phyloP scores from a whole-genome alignment of 192 early-diverging fungal genomes.

The Podila verticillata region DNA sequence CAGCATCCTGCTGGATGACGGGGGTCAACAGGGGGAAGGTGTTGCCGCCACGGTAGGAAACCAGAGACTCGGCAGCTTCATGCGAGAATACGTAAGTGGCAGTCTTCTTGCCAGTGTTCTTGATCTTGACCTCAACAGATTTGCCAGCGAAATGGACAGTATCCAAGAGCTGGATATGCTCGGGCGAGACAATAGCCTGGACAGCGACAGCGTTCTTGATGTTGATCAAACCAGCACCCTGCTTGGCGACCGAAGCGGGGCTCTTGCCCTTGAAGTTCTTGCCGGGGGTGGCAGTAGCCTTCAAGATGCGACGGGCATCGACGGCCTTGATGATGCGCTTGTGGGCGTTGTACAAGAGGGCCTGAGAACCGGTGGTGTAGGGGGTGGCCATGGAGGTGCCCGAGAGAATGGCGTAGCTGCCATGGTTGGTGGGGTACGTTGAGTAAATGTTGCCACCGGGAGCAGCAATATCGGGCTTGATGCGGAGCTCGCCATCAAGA shows the following conservation, averaged over 20 bases:
- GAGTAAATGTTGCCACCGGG: constrained; percentile 79
- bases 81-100: constrained; percentile 52
- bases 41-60: constrained; percentile 43
- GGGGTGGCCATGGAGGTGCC: constrained; percentile 90
- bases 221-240: constrained; percentile 83
- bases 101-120: constrained; percentile 46
- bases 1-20: constrained; percentile 23
- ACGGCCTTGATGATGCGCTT: constrained; percentile 13
- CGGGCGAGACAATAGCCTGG: constrained; percentile 62
- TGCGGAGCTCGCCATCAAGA: constrained; percentile 65
- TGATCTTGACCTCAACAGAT: constrained; percentile 49
- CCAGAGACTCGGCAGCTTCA: constrained; percentile 47
- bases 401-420: constrained; percentile 55
- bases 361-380: constrained; percentile 74
- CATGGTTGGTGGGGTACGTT: constrained; percentile 57
- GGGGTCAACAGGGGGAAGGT: constrained; percentile 40
- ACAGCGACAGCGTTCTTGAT: constrained; percentile 66
- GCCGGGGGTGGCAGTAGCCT: constrained; percentile 33
- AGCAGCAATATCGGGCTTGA: constrained; percentile 69
- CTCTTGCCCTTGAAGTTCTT: constrained; percentile 8
- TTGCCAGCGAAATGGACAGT: constrained; percentile 32
- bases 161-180: constrained; percentile 66
- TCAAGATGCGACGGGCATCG: constrained; percentile 27
- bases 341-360: constrained; percentile 60
- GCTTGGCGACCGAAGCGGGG: constrained; percentile 58